phyloP scores from a whole-genome alignment of 192 early-diverging fungal species.

The Backusella circina region DNA sequence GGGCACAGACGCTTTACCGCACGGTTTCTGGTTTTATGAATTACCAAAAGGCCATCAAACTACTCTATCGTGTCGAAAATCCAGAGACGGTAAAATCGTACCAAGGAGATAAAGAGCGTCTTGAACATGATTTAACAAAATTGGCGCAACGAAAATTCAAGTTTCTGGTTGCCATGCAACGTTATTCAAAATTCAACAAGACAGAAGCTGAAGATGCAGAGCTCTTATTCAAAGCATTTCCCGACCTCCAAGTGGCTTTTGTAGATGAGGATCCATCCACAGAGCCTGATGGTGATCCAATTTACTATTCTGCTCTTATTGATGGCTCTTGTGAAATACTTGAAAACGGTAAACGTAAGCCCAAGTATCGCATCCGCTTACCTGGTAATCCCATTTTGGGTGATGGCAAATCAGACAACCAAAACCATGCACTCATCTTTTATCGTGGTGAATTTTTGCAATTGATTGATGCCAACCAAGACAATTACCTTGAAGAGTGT shows the following conservation, averaged over 20 bases:
- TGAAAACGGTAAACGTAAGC: conserved; percentile 71
- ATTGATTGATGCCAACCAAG: conserved; percentile 87
- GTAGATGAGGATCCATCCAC: conserved; percentile 65
- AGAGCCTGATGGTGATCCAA: conserved; percentile 51
- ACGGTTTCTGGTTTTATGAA: conserved; percentile 88
- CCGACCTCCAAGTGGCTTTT: conserved; percentile 78
- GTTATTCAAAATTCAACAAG: conserved; percentile 73
- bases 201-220: conserved; percentile 73
- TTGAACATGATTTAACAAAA: conserved; percentile 66
- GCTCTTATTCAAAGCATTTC: conserved; percentile 72
- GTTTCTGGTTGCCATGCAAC: conserved; percentile 83
- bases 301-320: conserved; percentile 67
- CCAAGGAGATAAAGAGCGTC: conserved; percentile 58
- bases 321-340: conserved; percentile 71
- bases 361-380: conserved; percentile 70
- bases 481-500: conserved; percentile 90
- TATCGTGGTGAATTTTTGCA: conserved; percentile 86
- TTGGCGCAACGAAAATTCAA: conserved; percentile 79
- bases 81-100: conserved; percentile 69
- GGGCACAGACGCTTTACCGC: conserved; percentile 82
- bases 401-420: conserved; percentile 90
- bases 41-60: conserved; percentile 80
- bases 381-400: conserved; percentile 88
- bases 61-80: conserved; percentile 76
- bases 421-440: conserved; percentile 83